Percentiles rank a stretch among this genome's conserved stretches.
Conservation (phyloP, 805 yeast species). For the Wickerhamiella brachini region DNA sequence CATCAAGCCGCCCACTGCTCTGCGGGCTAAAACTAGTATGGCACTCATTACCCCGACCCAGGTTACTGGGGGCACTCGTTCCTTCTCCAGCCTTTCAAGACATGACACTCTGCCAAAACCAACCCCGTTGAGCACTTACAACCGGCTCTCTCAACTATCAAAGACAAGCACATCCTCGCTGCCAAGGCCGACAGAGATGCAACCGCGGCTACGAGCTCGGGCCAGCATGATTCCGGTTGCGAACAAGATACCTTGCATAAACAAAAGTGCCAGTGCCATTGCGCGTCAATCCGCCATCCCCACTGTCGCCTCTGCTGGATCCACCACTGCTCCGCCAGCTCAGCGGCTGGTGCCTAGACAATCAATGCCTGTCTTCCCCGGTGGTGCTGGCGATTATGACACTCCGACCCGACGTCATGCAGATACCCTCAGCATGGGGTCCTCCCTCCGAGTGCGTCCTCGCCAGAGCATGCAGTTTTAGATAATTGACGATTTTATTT, state of each 20-base stretch:
- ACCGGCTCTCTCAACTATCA: neutral
- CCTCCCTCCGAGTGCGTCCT: neutral
- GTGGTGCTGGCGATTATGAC: neutral
- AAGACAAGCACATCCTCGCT: neutral
- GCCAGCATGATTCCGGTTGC: neutral
- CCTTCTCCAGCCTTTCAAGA: neutral
- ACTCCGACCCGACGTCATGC: neutral
- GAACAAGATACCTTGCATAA: neutral
- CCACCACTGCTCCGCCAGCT: too few relatives aligned
- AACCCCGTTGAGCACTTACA: neutral
- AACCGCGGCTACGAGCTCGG: neutral
- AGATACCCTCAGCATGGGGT: neutral
- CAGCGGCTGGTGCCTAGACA: neutral
- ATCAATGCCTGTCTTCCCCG: neutral
- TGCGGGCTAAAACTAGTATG: neutral
- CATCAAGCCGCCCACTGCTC: neutral
- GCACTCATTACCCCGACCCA: neutral
- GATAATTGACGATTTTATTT: neutral
- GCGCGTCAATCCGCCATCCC: neutral
- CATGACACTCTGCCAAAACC: neutral
- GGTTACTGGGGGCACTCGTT: too few relatives aligned
- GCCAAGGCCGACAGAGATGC: neutral
- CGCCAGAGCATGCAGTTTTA: neutral
- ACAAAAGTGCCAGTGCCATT: neutral
- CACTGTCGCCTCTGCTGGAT: too few relatives aligned